These are phyloP conservation scores for Triadica sebifera DNA, from an alignment of 345 rosid species.

Conservation along the genomic window DNA sequence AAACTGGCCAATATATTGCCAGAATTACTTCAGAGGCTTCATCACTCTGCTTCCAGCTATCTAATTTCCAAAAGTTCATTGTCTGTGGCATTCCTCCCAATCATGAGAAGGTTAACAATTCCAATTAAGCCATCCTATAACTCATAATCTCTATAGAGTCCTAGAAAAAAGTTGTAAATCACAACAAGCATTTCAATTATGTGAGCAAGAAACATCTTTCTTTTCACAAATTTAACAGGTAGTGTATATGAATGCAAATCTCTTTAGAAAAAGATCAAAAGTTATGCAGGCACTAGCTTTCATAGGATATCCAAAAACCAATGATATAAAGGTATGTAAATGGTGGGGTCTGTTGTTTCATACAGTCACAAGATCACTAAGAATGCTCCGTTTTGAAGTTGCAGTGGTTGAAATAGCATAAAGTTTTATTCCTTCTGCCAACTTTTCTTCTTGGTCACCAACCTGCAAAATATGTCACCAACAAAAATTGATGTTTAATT, in stretches of 20 bases:
- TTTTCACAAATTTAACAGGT: neutral
- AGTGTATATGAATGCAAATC: too few relatives aligned
- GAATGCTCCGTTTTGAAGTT: slow-evolving; percentile 74
- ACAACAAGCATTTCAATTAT: neutral
- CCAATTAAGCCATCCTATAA: neutral
- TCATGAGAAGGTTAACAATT: neutral
- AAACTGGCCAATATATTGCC: neutral
- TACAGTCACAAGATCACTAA: slow-evolving; percentile 91
- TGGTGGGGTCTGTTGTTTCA: slow-evolving; percentile 7
- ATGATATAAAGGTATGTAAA: neutral
- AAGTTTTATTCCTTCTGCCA: slow-evolving; percentile 91
- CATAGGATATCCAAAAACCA: neutral
- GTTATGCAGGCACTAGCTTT: neutral
- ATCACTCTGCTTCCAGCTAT: neutral
- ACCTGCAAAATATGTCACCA: slow-evolving; percentile 43
- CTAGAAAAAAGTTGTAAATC: neutral
- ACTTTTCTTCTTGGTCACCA: slow-evolving; percentile 92
- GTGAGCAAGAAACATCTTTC: neutral
- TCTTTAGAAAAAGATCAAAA: neutral
- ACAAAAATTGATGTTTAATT: slow-evolving; percentile 1
- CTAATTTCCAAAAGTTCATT: slow-evolving; percentile 3
- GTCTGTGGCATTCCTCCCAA: neutral
- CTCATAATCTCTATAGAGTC: neutral
- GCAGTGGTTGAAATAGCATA: slow-evolving; percentile 77
- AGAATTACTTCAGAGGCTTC: neutral